phyloP scores from a whole-genome alignment of 441 rosid species.

The Raphanus hybrid region DNA sequence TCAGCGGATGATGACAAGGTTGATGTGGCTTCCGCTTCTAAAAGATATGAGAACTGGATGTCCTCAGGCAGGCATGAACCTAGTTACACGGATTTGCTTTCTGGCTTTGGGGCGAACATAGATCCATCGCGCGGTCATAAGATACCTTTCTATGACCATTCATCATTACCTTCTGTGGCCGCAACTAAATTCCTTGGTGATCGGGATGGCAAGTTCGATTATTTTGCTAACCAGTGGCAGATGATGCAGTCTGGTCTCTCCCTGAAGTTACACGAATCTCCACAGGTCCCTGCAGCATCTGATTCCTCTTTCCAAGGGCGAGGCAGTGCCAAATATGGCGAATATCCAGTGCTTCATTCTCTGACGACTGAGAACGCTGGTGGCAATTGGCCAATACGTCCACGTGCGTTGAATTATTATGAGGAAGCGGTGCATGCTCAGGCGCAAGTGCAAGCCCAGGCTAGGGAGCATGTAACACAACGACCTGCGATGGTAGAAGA shows the following conservation, averaged over 20 bases:
- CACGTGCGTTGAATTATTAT: constrained; percentile 48
- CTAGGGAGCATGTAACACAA: constrained; percentile 52
- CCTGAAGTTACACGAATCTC: constrained; percentile 56
- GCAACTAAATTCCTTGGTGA: constrained; percentile 51
- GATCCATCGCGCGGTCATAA: constrained; percentile 54
- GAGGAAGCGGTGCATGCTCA: constrained; percentile 55
- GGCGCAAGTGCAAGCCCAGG: constrained; percentile 44
- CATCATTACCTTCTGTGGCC: constrained; percentile 42
- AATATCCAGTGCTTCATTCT: constrained; percentile 57
- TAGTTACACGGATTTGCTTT: constrained; percentile 75
- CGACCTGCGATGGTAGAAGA: constrained; percentile 44
- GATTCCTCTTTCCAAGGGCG: constrained; percentile 52
- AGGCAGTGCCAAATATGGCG: constrained; percentile 57
- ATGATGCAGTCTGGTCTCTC: constrained; percentile 67
- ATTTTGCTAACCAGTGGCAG: constrained; percentile 57
- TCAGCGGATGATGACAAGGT: constrained; percentile 71
- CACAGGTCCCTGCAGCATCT: constrained; percentile 50
- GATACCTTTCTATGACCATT: constrained; percentile 55
- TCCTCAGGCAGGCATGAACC: constrained; percentile 65
- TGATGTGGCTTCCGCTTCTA: constrained; percentile 58
- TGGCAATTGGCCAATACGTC: constrained; percentile 76
- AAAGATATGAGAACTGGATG: constrained; percentile 68
- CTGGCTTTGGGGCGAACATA: constrained; percentile 64
- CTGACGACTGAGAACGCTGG: constrained; percentile 57
- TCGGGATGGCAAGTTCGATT: constrained; percentile 63